phyloP scores from a whole-genome alignment of 768 basidiomycete species.

The Boletellus sp. region DNA sequence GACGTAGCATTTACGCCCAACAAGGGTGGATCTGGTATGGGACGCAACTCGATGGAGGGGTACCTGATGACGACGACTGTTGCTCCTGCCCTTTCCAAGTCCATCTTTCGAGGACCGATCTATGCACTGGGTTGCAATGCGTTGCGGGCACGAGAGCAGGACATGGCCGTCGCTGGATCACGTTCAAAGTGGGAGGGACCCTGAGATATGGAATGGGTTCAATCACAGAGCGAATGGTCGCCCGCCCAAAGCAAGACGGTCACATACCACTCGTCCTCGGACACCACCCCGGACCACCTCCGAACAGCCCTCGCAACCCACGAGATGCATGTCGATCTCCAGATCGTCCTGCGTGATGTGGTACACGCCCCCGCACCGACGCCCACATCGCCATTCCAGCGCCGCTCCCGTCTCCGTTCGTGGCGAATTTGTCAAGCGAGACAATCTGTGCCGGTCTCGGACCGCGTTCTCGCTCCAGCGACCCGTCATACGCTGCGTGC shows the following conservation, averaged over 20 bases:
- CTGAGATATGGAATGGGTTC: background rate
- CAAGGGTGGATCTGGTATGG: background rate
- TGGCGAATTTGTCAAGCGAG: slow-evolving; percentile 68
- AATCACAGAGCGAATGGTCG: background rate
- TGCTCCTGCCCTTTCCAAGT: too few species aligned
- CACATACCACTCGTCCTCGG: slow-evolving; percentile 13
- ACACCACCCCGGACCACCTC: slow-evolving; percentile 70
- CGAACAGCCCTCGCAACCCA: slow-evolving; percentile 73
- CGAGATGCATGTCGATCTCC: slow-evolving; percentile 68
- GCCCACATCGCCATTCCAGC: slow-evolving; percentile 57
- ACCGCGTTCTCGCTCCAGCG: slow-evolving; percentile 18
- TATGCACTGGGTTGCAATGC: too few species aligned
- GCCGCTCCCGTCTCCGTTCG: background rate
- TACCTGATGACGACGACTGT: background rate
- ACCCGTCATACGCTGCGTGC: slow-evolving; percentile 51
- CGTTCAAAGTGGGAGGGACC: too few species aligned
- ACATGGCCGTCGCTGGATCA: too few species aligned
- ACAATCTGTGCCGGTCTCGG: slow-evolving; percentile 75
- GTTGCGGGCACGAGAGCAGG: too few species aligned
- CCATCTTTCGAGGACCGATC: too few species aligned
- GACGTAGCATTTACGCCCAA: slow-evolving; percentile 30
- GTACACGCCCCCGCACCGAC: slow-evolving; percentile 74
- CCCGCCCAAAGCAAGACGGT: background rate
- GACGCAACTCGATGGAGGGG: slow-evolving; percentile 34
- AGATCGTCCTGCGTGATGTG: slow-evolving; percentile 53